Base-by-base conservation (phyloP, 2,329 filamentous ascomycete genomes). In the Colletotrichum chlorophyti region DNA sequence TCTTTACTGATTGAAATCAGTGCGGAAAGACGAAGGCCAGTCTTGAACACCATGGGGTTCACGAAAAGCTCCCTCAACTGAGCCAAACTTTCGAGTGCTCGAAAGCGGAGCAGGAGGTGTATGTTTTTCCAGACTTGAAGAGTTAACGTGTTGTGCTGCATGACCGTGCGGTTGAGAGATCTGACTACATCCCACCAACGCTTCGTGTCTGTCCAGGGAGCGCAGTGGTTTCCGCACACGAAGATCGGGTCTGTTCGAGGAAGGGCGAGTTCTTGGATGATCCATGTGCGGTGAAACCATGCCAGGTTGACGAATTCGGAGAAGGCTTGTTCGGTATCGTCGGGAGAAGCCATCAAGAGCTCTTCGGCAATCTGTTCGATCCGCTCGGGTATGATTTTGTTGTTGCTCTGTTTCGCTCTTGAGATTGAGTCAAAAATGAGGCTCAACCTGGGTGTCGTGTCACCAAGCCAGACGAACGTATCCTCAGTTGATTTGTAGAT, bases 391-490 rank as follows among this genome's bases (percentile, higher is more conserved):
- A 19, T 12, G 35, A 21, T 38, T 21, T 21, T 11, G 9, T 19
- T 38, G 35, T 21, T 38, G 35, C 21, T 15, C 17, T 38, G 15
- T 19, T 4, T 10, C 10, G 21, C 35, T 19, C 35, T 21, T 19
- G 17, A 19, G 35, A 38, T 38, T 8, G 35, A 38, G 35, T 38
- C 21, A 11, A 38, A 38, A 38, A 38, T 19, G 17, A 15, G 35
- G 21, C 14, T 11, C 8, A 38, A 19, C 15, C 35, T 19, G 15
- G 35, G 9, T 5, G 35, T 38, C 17, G 35, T 19, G 4, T 38
- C 35, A 19, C 35, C 35, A 38, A 38, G 61, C 63, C 34, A 48
- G 19, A 43, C 15, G 17, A 37, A 19, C 17, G 21, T 11, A 15
- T 21, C 15, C 11, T 15, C 14, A 19, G 35, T 12, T 21, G 15